Percentiles rank a stretch among this genome's conserved stretches.
phyloP scores from a whole-genome alignment of 2,329 filamentous ascomycete species.

The Colletotrichum eremochloae region DNA sequence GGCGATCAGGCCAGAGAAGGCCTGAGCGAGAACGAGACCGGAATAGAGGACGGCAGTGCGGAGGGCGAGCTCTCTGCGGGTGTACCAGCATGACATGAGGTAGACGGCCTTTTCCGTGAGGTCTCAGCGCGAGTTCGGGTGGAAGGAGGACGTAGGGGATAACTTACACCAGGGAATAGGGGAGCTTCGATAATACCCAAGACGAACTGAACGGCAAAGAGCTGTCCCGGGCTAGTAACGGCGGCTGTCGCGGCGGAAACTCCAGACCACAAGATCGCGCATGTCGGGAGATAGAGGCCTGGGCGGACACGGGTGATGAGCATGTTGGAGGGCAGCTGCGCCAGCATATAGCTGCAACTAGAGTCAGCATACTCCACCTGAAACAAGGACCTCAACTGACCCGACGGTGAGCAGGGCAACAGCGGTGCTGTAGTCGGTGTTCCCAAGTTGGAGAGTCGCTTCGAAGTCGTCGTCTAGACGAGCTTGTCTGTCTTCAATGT shows the following conservation, averaged over 20 bases:
- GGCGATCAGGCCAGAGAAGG: conserved; percentile 61
- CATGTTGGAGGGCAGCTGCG: conserved; percentile 73
- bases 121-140: not conserved
- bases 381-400: conserved; percentile 10
- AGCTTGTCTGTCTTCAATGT: conserved; percentile 41
- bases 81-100: conserved; percentile 68
- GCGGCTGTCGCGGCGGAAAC: conserved; percentile 40
- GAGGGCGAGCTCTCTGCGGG: conserved; percentile 60
- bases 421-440: conserved; percentile 45
- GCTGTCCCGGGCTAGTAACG: conserved; percentile 19
- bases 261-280: conserved; percentile 37
- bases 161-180: conserved; percentile 41
- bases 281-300: conserved; percentile 60
- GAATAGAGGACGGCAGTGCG: conserved; percentile 61
- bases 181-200: conserved; percentile 43
- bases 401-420: conserved; percentile 47
- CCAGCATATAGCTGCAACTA: conserved; percentile 65
- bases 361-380: conserved; percentile 17
- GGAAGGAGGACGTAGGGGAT: too few relatives aligned
- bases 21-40: conserved; percentile 52
- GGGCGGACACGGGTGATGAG: conserved; percentile 66
- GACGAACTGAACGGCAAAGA: conserved; percentile 40
- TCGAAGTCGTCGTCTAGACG: conserved; percentile 43
- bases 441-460: conserved; percentile 44
- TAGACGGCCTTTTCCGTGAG: conserved; percentile 44